These are phyloP conservation scores for Komagataella kurtzmanii DNA, from an alignment of 805 yeast genomes.

Conservation along the genomic window DNA sequence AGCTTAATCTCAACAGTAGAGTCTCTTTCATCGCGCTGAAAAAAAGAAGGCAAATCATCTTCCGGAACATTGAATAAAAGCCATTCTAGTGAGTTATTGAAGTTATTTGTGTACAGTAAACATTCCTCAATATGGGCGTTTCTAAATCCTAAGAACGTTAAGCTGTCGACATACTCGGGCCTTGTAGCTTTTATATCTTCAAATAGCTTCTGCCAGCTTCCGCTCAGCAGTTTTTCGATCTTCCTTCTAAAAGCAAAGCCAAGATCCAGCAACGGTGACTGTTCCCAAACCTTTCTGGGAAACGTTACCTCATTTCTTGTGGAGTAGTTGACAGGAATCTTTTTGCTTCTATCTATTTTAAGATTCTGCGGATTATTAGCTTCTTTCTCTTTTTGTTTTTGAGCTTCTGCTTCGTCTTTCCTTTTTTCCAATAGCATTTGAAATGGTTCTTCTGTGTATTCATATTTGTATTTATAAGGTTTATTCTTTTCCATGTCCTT, in stretches of 20 bases:
- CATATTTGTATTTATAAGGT: slow-evolving; percentile 30
- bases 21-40: slow-evolving; percentile 43
- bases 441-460: slow-evolving; percentile 71
- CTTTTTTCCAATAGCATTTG: slow-evolving; percentile 44
- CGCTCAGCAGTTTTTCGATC: slow-evolving; percentile 40
- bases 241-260: slow-evolving; percentile 46
- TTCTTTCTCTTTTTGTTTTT: slow-evolving; percentile 18
- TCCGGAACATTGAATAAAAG: slow-evolving; percentile 83
- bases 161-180: slow-evolving; percentile 4
- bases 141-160: slow-evolving; percentile 50
- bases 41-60: slow-evolving; percentile 71
- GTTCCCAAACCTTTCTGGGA: slow-evolving; percentile 54
- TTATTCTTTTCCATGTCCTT: slow-evolving; percentile 30
- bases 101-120: slow-evolving; percentile 35
- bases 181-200: slow-evolving; percentile 4
- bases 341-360: slow-evolving; percentile 3
- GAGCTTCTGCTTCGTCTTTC: slow-evolving; percentile 36
- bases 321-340: slow-evolving; percentile 2
- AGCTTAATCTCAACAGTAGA: slow-evolving; percentile 43
- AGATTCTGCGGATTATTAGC: slow-evolving; percentile 26
- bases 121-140: slow-evolving; percentile 61
- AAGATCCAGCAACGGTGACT: slow-evolving; percentile 56
- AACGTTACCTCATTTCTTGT: slow-evolving; percentile 12
- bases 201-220: slow-evolving; percentile 24
- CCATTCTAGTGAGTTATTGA: slow-evolving; percentile 56